A percentile compares a stretch with the other conserved stretches of the same genome.
Evolutionary conservation across 2,329 filamentous ascomycete genomes (phyloP).

Genomic region (Exutisphaerella laricina): DNA sequence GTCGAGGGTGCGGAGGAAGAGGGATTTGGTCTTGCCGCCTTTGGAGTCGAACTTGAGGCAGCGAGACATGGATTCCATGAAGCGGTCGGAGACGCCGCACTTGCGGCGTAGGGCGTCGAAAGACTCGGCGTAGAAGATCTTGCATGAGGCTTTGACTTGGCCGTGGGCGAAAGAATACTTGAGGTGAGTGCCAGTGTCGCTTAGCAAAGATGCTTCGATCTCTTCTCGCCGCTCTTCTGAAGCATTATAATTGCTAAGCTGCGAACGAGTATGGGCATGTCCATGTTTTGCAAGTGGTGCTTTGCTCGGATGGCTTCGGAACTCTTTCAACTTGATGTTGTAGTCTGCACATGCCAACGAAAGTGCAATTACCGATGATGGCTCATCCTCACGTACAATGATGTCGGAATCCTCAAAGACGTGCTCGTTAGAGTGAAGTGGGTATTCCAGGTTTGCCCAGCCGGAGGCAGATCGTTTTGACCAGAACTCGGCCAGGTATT

Average conservation of each 20-base stretch:
- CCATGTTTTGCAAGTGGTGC: constrained; percentile 22
- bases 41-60: constrained; percentile 98
- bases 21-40: constrained; percentile 93
- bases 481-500: constrained; percentile 96
- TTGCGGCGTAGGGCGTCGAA: constrained; percentile 92
- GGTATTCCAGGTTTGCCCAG: constrained; percentile 89
- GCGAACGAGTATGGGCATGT: constrained; percentile 23
- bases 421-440: constrained; percentile 74
- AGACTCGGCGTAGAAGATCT: constrained; percentile 97
- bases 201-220: constrained; percentile 77
- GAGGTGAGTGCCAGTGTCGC: constrained; percentile 82
- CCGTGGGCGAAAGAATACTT: constrained; percentile 95
- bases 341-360: constrained; percentile 87
- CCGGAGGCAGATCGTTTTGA: constrained; percentile 93
- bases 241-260: constrained; percentile 17
- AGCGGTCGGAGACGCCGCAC: constrained; percentile 87
- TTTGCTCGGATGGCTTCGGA: constrained; percentile 42
- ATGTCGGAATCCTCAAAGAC: constrained; percentile 97
- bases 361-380: constrained; percentile 91
- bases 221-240: constrained; percentile 56
- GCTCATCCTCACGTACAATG: constrained; percentile 94
- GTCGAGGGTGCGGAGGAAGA: constrained; percentile 94
- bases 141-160: constrained; percentile 91
- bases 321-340: constrained; percentile 66
- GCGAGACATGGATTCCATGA: constrained; percentile 88